Evolutionary conservation across 2,329 filamentous ascomycete genomes (phyloP).

Genomic region (Grosmannia huntii): DNA sequence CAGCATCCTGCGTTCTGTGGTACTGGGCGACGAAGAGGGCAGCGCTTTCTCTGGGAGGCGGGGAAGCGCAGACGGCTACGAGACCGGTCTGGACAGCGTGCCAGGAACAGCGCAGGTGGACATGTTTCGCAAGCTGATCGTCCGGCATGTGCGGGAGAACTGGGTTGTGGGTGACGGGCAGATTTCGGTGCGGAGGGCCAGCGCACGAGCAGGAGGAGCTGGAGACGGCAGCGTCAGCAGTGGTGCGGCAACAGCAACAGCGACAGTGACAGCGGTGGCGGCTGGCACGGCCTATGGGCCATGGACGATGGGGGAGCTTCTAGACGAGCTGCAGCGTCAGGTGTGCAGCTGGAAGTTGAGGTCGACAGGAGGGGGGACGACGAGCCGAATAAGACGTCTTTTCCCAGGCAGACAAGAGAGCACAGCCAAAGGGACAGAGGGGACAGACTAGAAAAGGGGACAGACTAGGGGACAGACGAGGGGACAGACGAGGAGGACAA

Average conservation of each 20-base stretch:
- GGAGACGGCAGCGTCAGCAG: neutral
- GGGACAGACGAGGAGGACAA: neutral
- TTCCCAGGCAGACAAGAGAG: neutral
- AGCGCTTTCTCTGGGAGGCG: neutral
- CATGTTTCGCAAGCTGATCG: conserved; percentile 29
- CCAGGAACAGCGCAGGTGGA: conserved; percentile 17
- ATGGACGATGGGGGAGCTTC: conserved; percentile 20
- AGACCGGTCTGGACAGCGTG: neutral
- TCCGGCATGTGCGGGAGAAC: conserved; percentile 29
- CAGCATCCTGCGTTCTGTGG: neutral
- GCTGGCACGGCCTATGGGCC: conserved; percentile 13
- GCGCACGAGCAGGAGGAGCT: neutral
- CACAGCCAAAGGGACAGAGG: too few relatives aligned
- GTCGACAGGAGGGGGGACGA: neutral
- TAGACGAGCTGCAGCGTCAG: conserved; percentile 19
- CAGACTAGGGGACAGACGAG: too few relatives aligned
- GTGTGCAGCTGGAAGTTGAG: conserved; percentile 6
- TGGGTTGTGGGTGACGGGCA: conserved; percentile 22
- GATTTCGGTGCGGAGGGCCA: conserved; percentile 12
- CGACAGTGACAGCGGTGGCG: conserved; percentile 5
- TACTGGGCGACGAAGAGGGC: neutral
- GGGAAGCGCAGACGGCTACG: neutral
- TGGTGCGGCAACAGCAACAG: conserved; percentile 2
- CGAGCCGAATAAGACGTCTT: neutral
- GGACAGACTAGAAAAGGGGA: too few relatives aligned